phyloP scores from a whole-genome alignment of 108 stramenopile species.

The Schizochytrium sp. region DNA sequence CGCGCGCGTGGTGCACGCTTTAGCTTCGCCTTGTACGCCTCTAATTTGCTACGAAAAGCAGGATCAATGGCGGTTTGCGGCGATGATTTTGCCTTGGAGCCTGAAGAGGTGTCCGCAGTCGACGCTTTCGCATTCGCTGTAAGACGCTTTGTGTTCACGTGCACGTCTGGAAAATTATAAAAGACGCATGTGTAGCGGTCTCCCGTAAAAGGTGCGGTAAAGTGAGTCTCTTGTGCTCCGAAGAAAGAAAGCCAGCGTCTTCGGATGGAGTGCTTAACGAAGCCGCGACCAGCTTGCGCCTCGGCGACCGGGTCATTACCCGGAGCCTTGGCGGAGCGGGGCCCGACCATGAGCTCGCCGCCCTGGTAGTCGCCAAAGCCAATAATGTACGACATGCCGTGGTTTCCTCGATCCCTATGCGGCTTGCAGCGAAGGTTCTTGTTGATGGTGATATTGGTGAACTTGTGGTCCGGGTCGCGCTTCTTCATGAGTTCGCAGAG shows the following conservation, averaged over 20 bases:
- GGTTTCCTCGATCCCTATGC: neutral
- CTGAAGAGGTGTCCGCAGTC: neutral
- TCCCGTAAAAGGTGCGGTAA: neutral
- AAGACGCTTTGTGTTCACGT: neutral
- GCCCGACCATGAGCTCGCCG: neutral
- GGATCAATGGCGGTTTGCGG: neutral
- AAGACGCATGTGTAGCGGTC: constrained; percentile 17
- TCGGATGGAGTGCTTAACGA: neutral
- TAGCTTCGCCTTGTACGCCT: constrained; percentile 1
- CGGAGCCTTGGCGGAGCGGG: neutral
- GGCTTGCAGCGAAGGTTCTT: neutral
- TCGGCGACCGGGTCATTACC: neutral
- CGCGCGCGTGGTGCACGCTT: neutral
- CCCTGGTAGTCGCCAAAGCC: constrained; percentile 10
- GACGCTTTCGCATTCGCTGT: neutral
- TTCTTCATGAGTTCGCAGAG: neutral
- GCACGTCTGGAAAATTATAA: constrained; percentile 1
- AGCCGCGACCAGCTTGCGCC: neutral
- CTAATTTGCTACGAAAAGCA: neutral
- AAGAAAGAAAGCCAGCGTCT: neutral
- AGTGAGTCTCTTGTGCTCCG: neutral
- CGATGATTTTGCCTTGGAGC: too few species aligned
- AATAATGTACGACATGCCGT: neutral
- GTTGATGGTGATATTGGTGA: constrained; percentile 1
- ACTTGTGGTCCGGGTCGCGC: neutral